Percentiles rank a stretch among this genome's conserved stretches.
These are phyloP conservation scores for Leishmania braziliensis DNA, from an alignment of 208 protist species.

Conservation along the genomic window DNA sequence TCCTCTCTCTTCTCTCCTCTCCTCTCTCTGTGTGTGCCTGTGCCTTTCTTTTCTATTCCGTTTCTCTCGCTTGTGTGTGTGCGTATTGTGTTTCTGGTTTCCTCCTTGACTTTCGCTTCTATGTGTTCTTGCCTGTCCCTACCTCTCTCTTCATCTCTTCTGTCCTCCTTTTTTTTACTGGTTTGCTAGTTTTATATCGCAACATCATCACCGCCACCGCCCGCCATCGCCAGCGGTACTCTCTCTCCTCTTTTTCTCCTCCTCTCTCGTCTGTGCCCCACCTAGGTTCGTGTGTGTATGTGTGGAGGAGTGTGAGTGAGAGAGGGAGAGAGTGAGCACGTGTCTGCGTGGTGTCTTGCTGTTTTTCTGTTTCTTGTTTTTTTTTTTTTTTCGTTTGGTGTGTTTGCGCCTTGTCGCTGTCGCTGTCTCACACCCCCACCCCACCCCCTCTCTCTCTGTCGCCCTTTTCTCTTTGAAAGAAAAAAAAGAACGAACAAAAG, in stretches of 20 bases:
- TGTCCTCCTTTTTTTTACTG: neutral
- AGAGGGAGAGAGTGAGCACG: neutral
- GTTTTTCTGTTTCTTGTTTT: neutral
- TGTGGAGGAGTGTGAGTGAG: neutral
- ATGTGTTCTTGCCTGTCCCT: slow-evolving; percentile 3
- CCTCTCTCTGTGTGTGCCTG: neutral
- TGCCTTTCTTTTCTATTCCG: neutral
- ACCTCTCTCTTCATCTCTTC: neutral
- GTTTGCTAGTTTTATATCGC: neutral
- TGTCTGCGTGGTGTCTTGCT: neutral
- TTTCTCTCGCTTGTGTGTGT: neutral
- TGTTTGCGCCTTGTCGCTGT: neutral
- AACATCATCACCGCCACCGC: neutral
- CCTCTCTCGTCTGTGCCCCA: neutral
- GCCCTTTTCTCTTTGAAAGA: neutral
- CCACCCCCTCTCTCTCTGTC: neutral
- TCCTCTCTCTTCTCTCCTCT: too few species aligned
- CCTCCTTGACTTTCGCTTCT: slow-evolving; percentile 23
- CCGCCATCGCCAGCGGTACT: neutral
- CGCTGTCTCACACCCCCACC: neutral
- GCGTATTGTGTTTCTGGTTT: neutral
- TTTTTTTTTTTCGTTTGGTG: neutral
- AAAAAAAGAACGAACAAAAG: neutral
- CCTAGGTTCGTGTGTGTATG: too few species aligned
- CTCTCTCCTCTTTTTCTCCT: neutral